A percentile compares a stretch with the other conserved stretches of the same genome.
Conservation (phyloP, 192 early-diverging fungal genomes). For the Coemansia brasiliensis region DNA sequence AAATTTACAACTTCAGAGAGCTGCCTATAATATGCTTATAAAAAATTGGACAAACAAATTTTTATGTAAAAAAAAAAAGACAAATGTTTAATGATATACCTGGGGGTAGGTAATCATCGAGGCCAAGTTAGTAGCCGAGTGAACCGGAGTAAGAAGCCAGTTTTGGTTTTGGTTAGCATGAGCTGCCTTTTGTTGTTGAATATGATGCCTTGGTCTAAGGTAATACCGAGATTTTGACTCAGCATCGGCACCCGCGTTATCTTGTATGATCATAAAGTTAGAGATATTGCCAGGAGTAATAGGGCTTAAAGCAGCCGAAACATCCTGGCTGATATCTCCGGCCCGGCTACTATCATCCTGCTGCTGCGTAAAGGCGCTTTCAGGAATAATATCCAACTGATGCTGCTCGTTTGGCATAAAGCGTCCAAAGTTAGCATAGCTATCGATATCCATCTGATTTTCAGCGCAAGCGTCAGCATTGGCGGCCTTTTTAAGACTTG, state of each 20-base stretch:
- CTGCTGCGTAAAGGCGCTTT: no score
- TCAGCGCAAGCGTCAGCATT: no score
- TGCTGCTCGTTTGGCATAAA: no score
- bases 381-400: no score
- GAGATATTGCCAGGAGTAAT: neutral
- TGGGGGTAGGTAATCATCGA: neutral
- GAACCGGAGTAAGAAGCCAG: slow-evolving; percentile 4
- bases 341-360: no score
- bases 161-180: neutral
- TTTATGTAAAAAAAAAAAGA: neutral
- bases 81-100: neutral
- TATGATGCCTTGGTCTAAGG: neutral
- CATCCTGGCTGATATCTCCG: neutral
- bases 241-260: no score
- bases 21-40: no score
- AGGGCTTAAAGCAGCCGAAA: neutral
- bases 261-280: slow-evolving; percentile 4
- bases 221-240: neutral
- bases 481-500: no score
- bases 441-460: no score
- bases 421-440: no score
- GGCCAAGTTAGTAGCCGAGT: neutral
- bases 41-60: neutral
- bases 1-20: no score
- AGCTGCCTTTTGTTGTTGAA: slow-evolving; percentile 1